These are phyloP conservation scores for Clonostachys sp. DNA, from an alignment of 2,329 filamentous ascomycete genomes.

Conservation along the genomic window DNA sequence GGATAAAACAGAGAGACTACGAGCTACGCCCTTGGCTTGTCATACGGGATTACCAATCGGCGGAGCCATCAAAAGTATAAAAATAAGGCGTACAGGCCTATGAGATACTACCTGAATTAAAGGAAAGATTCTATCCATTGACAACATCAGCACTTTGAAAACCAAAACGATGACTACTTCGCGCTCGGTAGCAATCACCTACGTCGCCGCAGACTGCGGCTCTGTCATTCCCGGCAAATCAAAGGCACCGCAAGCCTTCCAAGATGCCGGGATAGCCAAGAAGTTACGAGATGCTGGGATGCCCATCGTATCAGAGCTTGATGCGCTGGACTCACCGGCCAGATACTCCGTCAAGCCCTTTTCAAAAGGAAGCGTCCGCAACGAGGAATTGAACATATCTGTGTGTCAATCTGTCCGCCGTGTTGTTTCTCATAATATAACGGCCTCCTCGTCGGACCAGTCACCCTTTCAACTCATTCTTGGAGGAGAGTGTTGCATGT, in stretches of 20 bases:
- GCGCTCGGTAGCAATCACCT: slow-evolving; percentile 3
- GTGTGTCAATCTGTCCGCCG: background rate
- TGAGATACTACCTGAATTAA: too few species aligned
- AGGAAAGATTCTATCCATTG: too few species aligned
- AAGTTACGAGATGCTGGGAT: background rate
- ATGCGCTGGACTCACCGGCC: background rate
- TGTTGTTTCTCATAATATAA: too few species aligned
- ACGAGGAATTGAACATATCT: background rate
- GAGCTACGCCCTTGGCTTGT: too few species aligned
- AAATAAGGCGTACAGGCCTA: too few species aligned
- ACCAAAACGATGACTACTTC: too few species aligned
- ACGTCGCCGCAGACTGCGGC: slow-evolving; percentile 12
- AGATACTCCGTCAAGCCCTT: background rate
- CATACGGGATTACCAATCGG: too few species aligned
- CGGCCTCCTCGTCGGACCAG: background rate
- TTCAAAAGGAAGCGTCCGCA: background rate
- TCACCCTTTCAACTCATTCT: background rate
- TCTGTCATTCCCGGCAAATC: slow-evolving; percentile 13
- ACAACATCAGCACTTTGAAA: too few species aligned
- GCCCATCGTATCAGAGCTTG: background rate
- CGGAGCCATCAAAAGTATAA: too few species aligned
- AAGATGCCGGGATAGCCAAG: slow-evolving; percentile 2
- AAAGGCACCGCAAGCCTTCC: slow-evolving; percentile 11
- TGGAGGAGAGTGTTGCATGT: background rate
- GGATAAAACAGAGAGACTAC: too few species aligned